Percentiles rank a stretch among this genome's conserved stretches.
Conservation (phyloP, 2,329 filamentous ascomycete species). For the Diaporthe citrichinensis region DNA sequence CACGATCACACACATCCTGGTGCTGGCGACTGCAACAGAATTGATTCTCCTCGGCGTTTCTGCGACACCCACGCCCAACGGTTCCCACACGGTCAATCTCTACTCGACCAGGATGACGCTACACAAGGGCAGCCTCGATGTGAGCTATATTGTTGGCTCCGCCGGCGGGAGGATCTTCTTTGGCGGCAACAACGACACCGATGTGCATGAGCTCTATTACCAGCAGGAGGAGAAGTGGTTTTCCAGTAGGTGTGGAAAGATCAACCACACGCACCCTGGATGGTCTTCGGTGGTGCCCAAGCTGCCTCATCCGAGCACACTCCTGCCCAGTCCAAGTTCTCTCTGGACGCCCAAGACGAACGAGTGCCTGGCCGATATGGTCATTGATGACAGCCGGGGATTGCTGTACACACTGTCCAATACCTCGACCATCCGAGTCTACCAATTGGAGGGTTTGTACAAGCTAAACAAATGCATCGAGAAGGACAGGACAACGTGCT, state of each 20-base stretch:
- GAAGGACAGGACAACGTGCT: constrained; percentile 72
- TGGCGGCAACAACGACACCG: constrained; percentile 82
- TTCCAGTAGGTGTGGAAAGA: constrained; percentile 85
- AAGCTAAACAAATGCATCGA: constrained; percentile 75
- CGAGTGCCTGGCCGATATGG: constrained; percentile 83
- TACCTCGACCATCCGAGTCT: constrained; percentile 89
- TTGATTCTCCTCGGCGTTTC: constrained; percentile 90
- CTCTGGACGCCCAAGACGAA: constrained; percentile 66
- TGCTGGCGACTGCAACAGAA: constrained; percentile 88
- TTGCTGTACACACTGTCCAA: constrained; percentile 93
- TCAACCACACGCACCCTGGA: constrained; percentile 86
- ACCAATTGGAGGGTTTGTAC: constrained; percentile 81
- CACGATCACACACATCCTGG: constrained; percentile 88
- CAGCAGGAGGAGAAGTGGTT: constrained; percentile 99
- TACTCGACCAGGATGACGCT: constrained; percentile 92
- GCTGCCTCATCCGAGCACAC: constrained; percentile 55
- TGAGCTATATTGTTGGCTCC: constrained; percentile 85
- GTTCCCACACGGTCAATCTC: constrained; percentile 80
- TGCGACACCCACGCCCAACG: constrained; percentile 75
- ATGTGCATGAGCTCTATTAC: constrained; percentile 94
- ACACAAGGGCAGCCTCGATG: constrained; percentile 80
- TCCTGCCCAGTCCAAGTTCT: constrained; percentile 59
- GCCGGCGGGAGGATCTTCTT: constrained; percentile 95
- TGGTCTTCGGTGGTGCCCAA: constrained; percentile 76
- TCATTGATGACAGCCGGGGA: constrained; percentile 88